Base-by-base conservation (phyloP, 768 basidiomycete genomes). In the Gyrodon lividus region DNA sequence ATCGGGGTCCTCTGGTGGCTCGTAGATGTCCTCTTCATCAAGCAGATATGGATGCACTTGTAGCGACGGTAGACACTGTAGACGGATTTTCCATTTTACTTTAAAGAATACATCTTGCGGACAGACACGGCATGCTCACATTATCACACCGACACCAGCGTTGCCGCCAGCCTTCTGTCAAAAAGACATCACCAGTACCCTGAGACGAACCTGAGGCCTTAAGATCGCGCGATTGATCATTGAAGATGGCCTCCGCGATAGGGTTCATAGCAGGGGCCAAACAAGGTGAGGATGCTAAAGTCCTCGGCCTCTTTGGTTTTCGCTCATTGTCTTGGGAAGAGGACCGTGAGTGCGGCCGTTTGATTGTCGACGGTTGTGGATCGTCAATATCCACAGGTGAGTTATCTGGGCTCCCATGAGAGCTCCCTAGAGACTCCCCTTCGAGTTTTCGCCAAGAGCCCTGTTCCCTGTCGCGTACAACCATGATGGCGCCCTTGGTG, bases 1-100 rank as follows among this genome's bases (percentile, higher is more conserved):
- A 63, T 93, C 91, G 9, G 91, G 90, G 67, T 92, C 91, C 60
- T 89, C 84, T 4, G 90, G 91, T 1, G 87, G 89, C 63, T 90
- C 87, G 54, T 89, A 92, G 0, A 85, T 89, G 37, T 89, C 88
- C 56, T 92, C 91, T 65, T 88, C 87, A 55, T 87, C 77, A 10
- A 89, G 67, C 20, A 92, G 72, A 67, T 77, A 91, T 23, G 80
- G 74, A 59, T 79, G 71, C 14, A 69, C 66, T 59, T 79, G 70
- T 37, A 92, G 70, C 6, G 72, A 74, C 0, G 78, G 72, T 5
- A 80, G 66, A 68, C 89, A 92, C 86, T 90, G 57, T 13, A 42
- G 42, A 16, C 19, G n/a, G 4, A 38, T 17, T 4, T 30, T n/a
- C 52, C 37, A 50, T 47, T n/a, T 54, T 37, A 48, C 10, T 43